Base-by-base conservation (phyloP, 1,139 yeast genomes). In the Candida sp. region DNA sequence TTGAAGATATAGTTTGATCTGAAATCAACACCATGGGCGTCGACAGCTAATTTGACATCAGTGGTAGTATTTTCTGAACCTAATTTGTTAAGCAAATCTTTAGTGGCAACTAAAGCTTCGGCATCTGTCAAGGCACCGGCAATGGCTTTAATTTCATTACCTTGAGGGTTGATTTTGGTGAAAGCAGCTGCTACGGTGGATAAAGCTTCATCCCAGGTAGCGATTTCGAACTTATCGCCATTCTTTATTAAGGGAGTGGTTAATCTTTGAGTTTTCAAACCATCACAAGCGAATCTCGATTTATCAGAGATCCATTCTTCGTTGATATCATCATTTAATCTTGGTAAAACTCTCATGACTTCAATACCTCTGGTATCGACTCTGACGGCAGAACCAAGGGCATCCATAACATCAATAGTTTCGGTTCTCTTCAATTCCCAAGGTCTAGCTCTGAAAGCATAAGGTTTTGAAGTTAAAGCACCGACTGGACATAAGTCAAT, bases 271-370 rank as follows among this genome's bases (percentile, higher is more conserved):
- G 90, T 85, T 68, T 84, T 85, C 59, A 88, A 79, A 39, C 95
- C 96, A 62, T 88, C 96, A 57, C 83, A 82, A 38, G 95, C 91
- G 58, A 84, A 88, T 60, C 96, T 78, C 25, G 95, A 76, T 70
- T 88, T 87, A 71, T 88, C 96, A 42, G 89, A 81, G 58, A 88
- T 85, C 96, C 96, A 88, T 68, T 88, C 96, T 69, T 88, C 95
- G 62, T 88, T 88, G 56, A 88, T 77, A 51, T 87, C 95, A 58
- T 88, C 96, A 61, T 88, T 87, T 54, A 87, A 74, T 65, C 96
- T 79, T 50, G 96, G 96, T 57, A 88, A 72, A 35, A 87, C 88
- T 65, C 96, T 80, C 89, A 88, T 83, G 41, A 88, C 95, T 64
- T 87, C 95, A 56, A 84, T 79, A 58, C 96, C 96, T 67, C 95